Evolutionary conservation across 2,329 filamentous ascomycete species (phyloP).

Genomic region (Hirsutella thompsonii): DNA sequence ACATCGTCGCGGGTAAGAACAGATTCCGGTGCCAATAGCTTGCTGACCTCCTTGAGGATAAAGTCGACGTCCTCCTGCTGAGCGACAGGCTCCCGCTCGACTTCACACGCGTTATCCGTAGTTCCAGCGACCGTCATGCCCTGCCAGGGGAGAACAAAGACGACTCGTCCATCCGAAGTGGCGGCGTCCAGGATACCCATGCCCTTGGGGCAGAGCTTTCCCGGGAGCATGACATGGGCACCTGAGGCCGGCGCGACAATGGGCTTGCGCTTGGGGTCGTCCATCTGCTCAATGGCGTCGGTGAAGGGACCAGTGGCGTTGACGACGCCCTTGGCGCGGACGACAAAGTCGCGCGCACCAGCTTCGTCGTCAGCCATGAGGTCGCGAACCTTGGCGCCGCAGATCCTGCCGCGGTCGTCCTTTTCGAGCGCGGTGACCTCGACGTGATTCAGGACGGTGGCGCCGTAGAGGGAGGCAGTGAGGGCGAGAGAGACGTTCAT

Average conservation of each 20-base stretch:
- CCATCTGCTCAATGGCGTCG: slow-evolving; percentile 69
- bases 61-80: slow-evolving; percentile 69
- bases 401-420: slow-evolving; percentile 54
- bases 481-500: slow-evolving; percentile 79
- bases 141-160: slow-evolving; percentile 82
- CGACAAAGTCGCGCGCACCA: slow-evolving; percentile 45
- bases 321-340: slow-evolving; percentile 68
- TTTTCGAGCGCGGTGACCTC: slow-evolving; percentile 66
- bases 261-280: slow-evolving; percentile 53
- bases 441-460: slow-evolving; percentile 69
- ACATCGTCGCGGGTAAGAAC: slow-evolving; percentile 64
- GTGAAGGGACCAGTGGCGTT: slow-evolving; percentile 77
- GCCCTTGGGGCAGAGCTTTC: slow-evolving; percentile 63
- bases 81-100: slow-evolving; percentile 57
- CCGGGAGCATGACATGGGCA: slow-evolving; percentile 72
- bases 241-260: slow-evolving; percentile 73
- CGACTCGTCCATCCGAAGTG: slow-evolving; percentile 74
- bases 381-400: slow-evolving; percentile 43
- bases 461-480: slow-evolving; percentile 68
- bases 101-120: slow-evolving; percentile 60
- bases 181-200: slow-evolving; percentile 75
- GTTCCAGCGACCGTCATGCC: slow-evolving; percentile 78
- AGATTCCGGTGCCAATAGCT: slow-evolving; percentile 64
- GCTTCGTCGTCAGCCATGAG: slow-evolving; percentile 45
- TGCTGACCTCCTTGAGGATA: slow-evolving; percentile 67